Conservation (phyloP, 1,139 yeast genomes). For the Pichia sp. region DNA sequence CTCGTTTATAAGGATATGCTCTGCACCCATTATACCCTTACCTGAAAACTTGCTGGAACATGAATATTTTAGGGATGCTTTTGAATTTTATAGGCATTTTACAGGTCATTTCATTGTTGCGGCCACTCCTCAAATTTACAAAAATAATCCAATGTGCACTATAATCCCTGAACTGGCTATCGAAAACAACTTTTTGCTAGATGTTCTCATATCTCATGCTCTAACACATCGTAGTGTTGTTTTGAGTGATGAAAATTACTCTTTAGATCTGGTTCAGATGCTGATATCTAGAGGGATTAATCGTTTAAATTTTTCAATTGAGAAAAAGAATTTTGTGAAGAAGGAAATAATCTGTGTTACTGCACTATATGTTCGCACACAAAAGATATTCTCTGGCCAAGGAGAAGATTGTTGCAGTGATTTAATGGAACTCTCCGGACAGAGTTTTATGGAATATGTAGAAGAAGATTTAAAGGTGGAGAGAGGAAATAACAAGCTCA, state of each 20-base stretch:
- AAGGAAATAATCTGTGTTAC: slow-evolving; percentile 10
- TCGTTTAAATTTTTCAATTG: slow-evolving; percentile 2
- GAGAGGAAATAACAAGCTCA: slow-evolving; percentile 6
- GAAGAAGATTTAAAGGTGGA: slow-evolving; percentile 1
- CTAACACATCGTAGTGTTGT: slow-evolving; percentile 13
- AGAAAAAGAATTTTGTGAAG: not conserved
- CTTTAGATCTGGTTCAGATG: slow-evolving; percentile 7
- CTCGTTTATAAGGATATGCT: slow-evolving; percentile 7
- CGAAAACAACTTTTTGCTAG: slow-evolving; percentile 9
- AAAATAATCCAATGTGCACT: slow-evolving; percentile 9
- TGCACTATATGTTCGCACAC: slow-evolving; percentile 11
- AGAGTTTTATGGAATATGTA: slow-evolving; percentile 5
- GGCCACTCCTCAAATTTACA: slow-evolving; percentile 10
- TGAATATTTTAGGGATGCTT: slow-evolving; percentile 11
- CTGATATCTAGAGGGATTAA: slow-evolving; percentile 10
- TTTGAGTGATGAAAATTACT: slow-evolving; percentile 11
- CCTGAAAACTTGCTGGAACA: slow-evolving; percentile 12
- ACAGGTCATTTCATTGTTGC: slow-evolving; percentile 13
- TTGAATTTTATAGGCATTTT: slow-evolving; percentile 12
- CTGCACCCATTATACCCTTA: slow-evolving; percentile 10
- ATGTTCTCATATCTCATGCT: slow-evolving; percentile 10
- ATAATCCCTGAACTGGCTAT: slow-evolving; percentile 10
- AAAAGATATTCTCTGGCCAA: slow-evolving; percentile 9
- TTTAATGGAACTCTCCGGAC: slow-evolving; percentile 10
- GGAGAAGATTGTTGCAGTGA: slow-evolving; percentile 9